Evolutionary conservation across 1,284 basidiomycete genomes (phyloP).

Genomic region (Neolentinus lepideus): DNA sequence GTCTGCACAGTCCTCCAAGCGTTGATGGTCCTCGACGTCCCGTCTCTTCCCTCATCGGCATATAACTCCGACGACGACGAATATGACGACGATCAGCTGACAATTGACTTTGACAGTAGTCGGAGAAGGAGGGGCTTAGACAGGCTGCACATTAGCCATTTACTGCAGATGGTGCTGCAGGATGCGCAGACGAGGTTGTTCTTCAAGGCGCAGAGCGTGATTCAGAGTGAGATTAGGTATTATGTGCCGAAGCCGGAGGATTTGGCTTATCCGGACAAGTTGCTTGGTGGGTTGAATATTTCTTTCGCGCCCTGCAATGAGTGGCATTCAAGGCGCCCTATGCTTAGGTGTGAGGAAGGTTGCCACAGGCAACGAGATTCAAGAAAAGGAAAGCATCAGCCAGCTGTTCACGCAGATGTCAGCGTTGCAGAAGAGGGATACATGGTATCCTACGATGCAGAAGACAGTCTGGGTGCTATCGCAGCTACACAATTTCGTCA

Average conservation of each 20-base stretch:
- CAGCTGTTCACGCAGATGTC: constrained; percentile 68
- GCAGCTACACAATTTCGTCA: constrained; percentile 85
- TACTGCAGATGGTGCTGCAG: constrained; percentile 85
- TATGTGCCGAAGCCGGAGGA: constrained; percentile 75
- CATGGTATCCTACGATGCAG: constrained; percentile 84
- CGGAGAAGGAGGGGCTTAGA: constrained; percentile 33
- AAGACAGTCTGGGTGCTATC: constrained; percentile 85
- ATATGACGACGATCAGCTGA: constrained; percentile 26
- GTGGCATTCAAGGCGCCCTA: too few relatives aligned
- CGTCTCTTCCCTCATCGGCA: constrained; percentile 20
- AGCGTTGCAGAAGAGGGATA: constrained; percentile 60
- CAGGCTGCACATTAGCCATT: constrained; percentile 59
- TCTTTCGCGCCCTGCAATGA: not conserved
- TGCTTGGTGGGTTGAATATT: constrained; percentile 41
- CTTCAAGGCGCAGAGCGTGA: constrained; percentile 88
- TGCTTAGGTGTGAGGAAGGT: constrained; percentile 40
- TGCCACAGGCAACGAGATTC: constrained; percentile 32
- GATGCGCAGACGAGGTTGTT: constrained; percentile 91
- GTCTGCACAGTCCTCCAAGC: constrained; percentile 92
- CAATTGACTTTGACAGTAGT: constrained; percentile 21
- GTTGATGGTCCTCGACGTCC: constrained; percentile 83
- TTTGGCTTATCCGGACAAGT: constrained; percentile 78
- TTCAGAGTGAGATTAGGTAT: constrained; percentile 81
- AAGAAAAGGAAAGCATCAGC: constrained; percentile 59
- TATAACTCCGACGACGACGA: constrained; percentile 20